Evolutionary conservation across 192 early-diverging fungal genomes (phyloP).

Genomic region (Backusella parvicylindrica): DNA sequence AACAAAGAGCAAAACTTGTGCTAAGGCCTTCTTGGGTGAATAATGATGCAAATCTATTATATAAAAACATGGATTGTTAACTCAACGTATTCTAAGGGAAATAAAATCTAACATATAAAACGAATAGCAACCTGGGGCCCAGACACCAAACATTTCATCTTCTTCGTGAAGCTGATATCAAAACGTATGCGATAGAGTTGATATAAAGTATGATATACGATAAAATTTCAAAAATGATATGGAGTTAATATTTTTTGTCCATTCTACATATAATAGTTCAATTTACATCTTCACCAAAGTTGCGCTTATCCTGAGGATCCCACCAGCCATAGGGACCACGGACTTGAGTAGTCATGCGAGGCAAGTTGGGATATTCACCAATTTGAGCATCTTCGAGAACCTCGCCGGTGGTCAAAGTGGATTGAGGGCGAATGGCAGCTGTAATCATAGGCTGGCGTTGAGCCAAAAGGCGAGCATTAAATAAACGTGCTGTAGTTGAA

Average conservation of each 20-base stretch:
- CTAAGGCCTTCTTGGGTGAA: slow-evolving; percentile 50
- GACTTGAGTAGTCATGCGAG: slow-evolving; percentile 56
- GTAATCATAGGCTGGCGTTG: slow-evolving; percentile 18
- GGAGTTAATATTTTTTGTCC: neutral
- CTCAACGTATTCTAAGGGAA: neutral
- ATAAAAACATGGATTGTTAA: neutral
- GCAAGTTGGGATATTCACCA: slow-evolving; percentile 73
- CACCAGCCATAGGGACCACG: slow-evolving; percentile 64
- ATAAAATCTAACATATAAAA: neutral
- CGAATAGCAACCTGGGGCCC: slow-evolving; percentile 44
- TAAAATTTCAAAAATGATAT: neutral
- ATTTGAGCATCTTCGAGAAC: slow-evolving; percentile 60
- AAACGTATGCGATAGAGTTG: neutral
- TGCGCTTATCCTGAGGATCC: slow-evolving; percentile 72
- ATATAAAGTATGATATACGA: neutral
- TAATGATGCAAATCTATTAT: slow-evolving; percentile 52
- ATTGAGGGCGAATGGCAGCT: slow-evolving; percentile 25
- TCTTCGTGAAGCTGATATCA: slow-evolving; percentile 54
- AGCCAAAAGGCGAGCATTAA: slow-evolving; percentile 22
- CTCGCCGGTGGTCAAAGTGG: slow-evolving; percentile 28
- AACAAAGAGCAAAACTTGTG: slow-evolving; percentile 50
- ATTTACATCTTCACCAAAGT: slow-evolving; percentile 69
- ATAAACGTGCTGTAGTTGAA: slow-evolving; percentile 19
- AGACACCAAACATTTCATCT: slow-evolving; percentile 66
- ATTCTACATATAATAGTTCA: neutral